Evolutionary conservation across 2,329 filamentous ascomycete species (phyloP).

Genomic region (Plectosphaerella cucumerina): DNA sequence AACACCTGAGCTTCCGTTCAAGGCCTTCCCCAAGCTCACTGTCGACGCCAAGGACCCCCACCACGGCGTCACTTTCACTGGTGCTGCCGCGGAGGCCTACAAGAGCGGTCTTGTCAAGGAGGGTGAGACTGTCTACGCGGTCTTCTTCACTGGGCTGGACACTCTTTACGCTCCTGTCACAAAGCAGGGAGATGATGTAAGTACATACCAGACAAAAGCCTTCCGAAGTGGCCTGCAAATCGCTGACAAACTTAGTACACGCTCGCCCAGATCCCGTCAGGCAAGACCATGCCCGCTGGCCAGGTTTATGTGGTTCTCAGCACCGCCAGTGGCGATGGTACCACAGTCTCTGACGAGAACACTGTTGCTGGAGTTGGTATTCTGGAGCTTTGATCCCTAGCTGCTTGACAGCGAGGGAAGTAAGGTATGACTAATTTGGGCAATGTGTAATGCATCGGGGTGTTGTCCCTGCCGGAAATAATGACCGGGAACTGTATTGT

Average conservation of each 20-base stretch:
- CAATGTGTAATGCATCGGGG: too few relatives aligned
- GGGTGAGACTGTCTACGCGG: slow-evolving; percentile 20
- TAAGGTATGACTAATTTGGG: too few relatives aligned
- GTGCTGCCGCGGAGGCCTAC: slow-evolving; percentile 12
- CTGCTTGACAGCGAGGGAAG: too few relatives aligned
- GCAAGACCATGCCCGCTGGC: slow-evolving; percentile 19
- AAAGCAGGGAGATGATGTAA: slow-evolving; percentile 8
- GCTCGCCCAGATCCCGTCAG: slow-evolving; percentile 18
- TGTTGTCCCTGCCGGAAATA: too few relatives aligned
- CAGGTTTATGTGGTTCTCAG: slow-evolving; percentile 36
- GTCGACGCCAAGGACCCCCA: slow-evolving; percentile 17
- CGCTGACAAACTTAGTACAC: slow-evolving; percentile 11
- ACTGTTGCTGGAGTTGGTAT: slow-evolving; percentile 32
- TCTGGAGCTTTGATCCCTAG: slow-evolving; percentile 17
- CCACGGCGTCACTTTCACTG: slow-evolving; percentile 19
- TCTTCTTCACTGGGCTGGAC: slow-evolving; percentile 24
- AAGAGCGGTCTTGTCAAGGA: slow-evolving; percentile 6
- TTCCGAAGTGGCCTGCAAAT: slow-evolving; percentile 15
- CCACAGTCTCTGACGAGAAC: slow-evolving; percentile 27
- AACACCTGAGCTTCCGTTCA: slow-evolving; percentile 55
- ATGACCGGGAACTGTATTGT: too few relatives aligned
- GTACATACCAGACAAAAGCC: slow-evolving; percentile 7
- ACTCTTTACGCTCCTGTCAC: slow-evolving; percentile 12
- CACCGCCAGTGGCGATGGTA: slow-evolving; percentile 24
- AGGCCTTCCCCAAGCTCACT: slow-evolving; percentile 50